These are phyloP conservation scores for Didymella arachidicola DNA, from an alignment of 2,329 filamentous ascomycete genomes.

Conservation along the genomic window DNA sequence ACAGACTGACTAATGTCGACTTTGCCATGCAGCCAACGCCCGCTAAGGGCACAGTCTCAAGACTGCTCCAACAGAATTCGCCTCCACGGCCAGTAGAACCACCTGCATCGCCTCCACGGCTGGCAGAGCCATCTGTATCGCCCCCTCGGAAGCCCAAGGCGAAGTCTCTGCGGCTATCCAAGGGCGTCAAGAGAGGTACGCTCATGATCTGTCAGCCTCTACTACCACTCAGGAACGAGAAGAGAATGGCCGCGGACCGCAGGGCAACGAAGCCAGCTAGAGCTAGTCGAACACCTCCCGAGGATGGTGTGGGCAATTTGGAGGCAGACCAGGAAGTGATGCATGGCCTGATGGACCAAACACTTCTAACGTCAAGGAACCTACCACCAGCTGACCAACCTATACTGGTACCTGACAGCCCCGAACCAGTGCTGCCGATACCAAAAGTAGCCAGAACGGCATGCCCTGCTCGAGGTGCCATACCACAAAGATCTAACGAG, in stretches of 20 bases:
- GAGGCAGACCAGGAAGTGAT: slow-evolving; percentile 38
- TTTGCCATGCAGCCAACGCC: slow-evolving; percentile 31
- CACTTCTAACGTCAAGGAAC: slow-evolving; percentile 26
- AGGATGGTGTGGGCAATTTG: slow-evolving; percentile 22
- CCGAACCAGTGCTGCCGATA: not conserved
- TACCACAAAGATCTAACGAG: slow-evolving; percentile 7
- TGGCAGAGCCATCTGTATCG: slow-evolving; percentile 23
- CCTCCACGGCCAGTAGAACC: slow-evolving; percentile 25
- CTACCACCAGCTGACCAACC: not conserved
- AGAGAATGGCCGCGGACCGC: slow-evolving; percentile 4
- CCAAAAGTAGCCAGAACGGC: not conserved
- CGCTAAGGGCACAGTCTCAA: not conserved
- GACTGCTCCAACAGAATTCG: not conserved
- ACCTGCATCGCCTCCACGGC: slow-evolving; percentile 22
- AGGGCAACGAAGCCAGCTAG: not conserved
- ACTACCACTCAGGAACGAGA: slow-evolving; percentile 25
- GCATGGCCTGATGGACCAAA: slow-evolving; percentile 43
- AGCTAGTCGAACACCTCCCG: slow-evolving; percentile 7
- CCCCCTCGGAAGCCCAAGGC: slow-evolving; percentile 36
- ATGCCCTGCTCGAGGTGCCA: not conserved
- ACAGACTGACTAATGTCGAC: slow-evolving; percentile 48
- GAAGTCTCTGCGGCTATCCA: slow-evolving; percentile 51
- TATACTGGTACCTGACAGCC: slow-evolving; percentile 1
- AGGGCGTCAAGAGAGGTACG: slow-evolving; percentile 52
- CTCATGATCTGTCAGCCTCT: slow-evolving; percentile 55